phyloP scores from a whole-genome alignment of 139 green algal genomes.

The Chlamydomonas sp. region DNA sequence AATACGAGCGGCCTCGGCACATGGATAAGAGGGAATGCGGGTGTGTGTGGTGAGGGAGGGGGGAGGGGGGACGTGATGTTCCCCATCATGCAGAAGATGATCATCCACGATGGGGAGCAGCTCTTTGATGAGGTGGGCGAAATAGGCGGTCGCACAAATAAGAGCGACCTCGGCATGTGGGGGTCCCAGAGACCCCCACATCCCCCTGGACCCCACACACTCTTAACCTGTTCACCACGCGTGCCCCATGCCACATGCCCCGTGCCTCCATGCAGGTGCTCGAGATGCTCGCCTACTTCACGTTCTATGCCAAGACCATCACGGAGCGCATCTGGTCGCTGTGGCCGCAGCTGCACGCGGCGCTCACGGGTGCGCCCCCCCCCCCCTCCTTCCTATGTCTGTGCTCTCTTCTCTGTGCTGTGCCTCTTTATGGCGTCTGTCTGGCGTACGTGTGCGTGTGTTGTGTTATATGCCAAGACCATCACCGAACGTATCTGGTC shows the following conservation, averaged over 20 bases:
- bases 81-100: constrained; percentile 76
- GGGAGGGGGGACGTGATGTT: constrained; percentile 79
- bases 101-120: constrained; percentile 60
- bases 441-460: background rate
- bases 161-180: no score
- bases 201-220: no score
- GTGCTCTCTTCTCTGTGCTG: background rate
- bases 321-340: constrained; percentile 77
- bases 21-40: no score
- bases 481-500: constrained; percentile 79
- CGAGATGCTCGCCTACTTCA: constrained; percentile 88
- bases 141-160: no score
- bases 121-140: constrained; percentile 82
- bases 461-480: constrained; percentile 2
- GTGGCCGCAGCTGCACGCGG: constrained; percentile 77
- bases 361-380: no score
- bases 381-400: background rate
- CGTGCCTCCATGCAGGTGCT: constrained; percentile 56
- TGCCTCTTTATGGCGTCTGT: background rate
- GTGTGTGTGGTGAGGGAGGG: no score
- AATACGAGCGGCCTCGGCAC: no score
- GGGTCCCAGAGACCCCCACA: no score
- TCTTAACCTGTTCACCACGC: no score
- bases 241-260: no score
- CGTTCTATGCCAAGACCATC: constrained; percentile 72